Evolutionary conservation across 371 early-diverging fungal genomes (phyloP).

Genomic region (Mortierella sp.): DNA sequence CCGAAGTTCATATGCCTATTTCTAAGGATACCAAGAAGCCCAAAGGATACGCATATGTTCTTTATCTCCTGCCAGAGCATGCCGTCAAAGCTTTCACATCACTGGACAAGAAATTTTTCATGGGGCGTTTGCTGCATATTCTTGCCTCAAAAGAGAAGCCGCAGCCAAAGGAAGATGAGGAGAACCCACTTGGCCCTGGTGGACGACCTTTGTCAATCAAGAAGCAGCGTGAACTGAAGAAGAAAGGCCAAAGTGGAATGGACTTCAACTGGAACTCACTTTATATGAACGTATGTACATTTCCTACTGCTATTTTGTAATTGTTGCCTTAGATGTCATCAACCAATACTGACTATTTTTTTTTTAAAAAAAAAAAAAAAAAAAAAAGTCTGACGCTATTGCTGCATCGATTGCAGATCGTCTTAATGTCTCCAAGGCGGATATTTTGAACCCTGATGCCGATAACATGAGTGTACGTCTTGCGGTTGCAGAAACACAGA

Average conservation of each 20-base stretch:
- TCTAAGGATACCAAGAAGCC: constrained; percentile 91
- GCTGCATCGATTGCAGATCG: constrained; percentile 94
- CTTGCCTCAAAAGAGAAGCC: constrained; percentile 82
- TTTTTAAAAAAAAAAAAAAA: no score
- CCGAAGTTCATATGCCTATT: constrained; percentile 95
- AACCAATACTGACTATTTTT: no score
- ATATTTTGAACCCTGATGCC: constrained; percentile 86
- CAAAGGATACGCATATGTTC: constrained; percentile 93
- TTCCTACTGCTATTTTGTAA: not conserved
- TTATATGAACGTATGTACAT: constrained; percentile 88
- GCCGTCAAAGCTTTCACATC: constrained; percentile 89
- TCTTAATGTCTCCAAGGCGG: constrained; percentile 88
- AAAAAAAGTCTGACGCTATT: constrained; percentile 86
- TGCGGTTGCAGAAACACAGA: constrained; percentile 96
- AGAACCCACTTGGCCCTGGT: constrained; percentile 66
- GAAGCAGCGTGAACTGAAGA: constrained; percentile 83
- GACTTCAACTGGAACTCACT: constrained; percentile 96
- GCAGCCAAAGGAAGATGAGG: constrained; percentile 72
- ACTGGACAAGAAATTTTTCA: constrained; percentile 88
- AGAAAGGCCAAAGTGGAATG: constrained; percentile 80
- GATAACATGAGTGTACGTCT: constrained; percentile 94
- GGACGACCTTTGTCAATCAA: constrained; percentile 77
- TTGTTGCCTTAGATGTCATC: no score
- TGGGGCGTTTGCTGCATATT: constrained; percentile 92
- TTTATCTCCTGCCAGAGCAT: constrained; percentile 91